phyloP scores from a whole-genome alignment of 1,139 yeast species.

The Yamadazyma dendronema region DNA sequence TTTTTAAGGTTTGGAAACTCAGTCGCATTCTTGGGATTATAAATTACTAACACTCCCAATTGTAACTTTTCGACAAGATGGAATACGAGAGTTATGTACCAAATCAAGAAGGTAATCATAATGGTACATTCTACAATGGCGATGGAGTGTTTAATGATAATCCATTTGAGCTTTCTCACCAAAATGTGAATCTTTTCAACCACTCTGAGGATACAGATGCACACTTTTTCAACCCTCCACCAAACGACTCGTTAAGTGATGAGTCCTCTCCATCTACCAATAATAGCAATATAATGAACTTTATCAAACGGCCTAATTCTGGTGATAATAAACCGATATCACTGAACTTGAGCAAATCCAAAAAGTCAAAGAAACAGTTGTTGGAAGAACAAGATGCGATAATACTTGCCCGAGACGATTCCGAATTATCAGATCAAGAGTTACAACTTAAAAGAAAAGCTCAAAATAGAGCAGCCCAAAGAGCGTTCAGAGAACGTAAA shows the following conservation, averaged over 20 bases:
- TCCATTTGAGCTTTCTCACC: constrained; percentile 12
- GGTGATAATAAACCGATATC: too few relatives aligned
- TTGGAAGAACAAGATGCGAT: constrained; percentile 40
- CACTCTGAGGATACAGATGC: constrained; percentile 3
- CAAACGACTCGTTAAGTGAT: constrained; percentile 15
- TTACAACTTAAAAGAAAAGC: constrained; percentile 62
- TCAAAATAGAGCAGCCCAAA: constrained; percentile 86
- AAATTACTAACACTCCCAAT: neutral
- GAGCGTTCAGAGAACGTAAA: constrained; percentile 85
- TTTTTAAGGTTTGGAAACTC: neutral
- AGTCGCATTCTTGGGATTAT: neutral
- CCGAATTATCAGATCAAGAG: constrained; percentile 48
- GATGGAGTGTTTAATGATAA: neutral
- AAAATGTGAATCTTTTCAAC: constrained; percentile 13
- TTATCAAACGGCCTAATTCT: neutral
- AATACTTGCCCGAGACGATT: constrained; percentile 39
- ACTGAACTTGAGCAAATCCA: too few relatives aligned
- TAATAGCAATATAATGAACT: constrained; percentile 3
- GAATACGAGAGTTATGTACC: neutral
- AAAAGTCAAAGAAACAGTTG: constrained; percentile 24
- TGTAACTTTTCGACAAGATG: neutral
- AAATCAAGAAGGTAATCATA: neutral
- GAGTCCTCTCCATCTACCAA: constrained; percentile 18
- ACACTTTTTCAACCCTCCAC: constrained; percentile 3
- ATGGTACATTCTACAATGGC: neutral